phyloP scores from a whole-genome alignment of 2,329 filamentous ascomycete species.

The Xylogone sp. region DNA sequence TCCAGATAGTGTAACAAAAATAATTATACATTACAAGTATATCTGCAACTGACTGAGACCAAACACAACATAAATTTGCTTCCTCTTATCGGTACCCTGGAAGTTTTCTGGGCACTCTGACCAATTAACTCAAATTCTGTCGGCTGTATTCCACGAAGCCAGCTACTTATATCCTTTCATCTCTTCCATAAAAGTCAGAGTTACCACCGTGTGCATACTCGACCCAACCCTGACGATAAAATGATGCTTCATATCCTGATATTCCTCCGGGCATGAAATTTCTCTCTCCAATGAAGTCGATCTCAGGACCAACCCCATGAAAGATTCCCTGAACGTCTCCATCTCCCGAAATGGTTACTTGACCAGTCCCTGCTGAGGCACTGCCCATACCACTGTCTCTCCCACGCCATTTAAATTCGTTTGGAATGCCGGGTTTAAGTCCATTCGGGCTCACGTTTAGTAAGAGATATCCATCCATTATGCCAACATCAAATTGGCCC shows the following conservation, averaged over 20 bases:
- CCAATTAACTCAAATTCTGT: too few species aligned
- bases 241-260: neutral
- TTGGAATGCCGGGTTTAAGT: neutral
- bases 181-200: neutral
- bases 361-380: neutral
- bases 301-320: neutral
- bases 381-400: neutral
- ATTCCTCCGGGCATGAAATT: neutral
- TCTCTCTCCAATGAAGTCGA: conserved; percentile 1
- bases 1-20: too few species aligned
- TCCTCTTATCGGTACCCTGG: too few species aligned
- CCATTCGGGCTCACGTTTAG: neutral
- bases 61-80: too few species aligned
- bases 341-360: neutral
- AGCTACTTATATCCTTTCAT: too few species aligned
- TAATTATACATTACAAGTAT: too few species aligned
- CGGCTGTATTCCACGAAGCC: too few species aligned
- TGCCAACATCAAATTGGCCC: conserved; percentile 1
- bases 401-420: neutral
- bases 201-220: neutral
- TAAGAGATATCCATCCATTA: conserved; percentile 1
- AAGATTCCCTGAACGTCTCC: neutral
- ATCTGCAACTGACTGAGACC: too few species aligned
- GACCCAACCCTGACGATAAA: neutral
- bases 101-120: too few species aligned